Percentiles rank a stretch among this genome's conserved stretches.
Conservation (phyloP, 495 filamentous ascomycete genomes). For the Astrothelium macrocarpum region DNA sequence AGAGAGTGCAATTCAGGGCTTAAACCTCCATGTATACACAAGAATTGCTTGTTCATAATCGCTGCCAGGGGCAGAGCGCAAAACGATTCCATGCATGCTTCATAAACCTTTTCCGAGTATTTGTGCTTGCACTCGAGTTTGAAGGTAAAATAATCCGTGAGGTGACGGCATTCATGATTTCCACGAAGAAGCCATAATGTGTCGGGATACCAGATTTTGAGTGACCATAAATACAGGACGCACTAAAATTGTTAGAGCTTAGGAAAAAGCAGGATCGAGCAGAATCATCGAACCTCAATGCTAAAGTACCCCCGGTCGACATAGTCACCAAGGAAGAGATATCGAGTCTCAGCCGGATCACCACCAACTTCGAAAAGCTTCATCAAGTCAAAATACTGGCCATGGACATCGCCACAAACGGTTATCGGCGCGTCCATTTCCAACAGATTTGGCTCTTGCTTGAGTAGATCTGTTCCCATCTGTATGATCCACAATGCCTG, state of each 20-base stretch:
- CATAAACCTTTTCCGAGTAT: conserved; percentile 91
- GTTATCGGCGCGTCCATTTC: conserved; percentile 99
- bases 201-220: conserved; percentile 99
- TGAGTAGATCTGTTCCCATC: conserved; percentile 71
- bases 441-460: conserved; percentile 82
- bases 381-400: conserved; percentile 98
- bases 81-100: conserved; percentile 97
- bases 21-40: conserved; percentile 95
- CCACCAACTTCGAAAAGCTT: conserved; percentile 98
- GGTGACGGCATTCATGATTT: conserved; percentile 96
- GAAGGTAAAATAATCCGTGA: conserved; percentile 99
- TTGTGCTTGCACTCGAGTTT: conserved; percentile 99
- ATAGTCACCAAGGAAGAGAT: conserved; percentile 95
- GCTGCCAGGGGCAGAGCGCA: conserved; percentile 88
- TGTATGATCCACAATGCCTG: conserved; percentile 94
- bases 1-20: conserved; percentile 93
- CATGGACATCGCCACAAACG: conserved; percentile 97
- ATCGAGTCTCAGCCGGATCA: conserved; percentile 89
- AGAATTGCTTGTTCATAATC: conserved; percentile 99
- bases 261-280: not conserved
- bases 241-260: conserved; percentile 44
- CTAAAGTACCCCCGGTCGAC: conserved; percentile 98
- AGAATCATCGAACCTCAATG: conserved; percentile 58
- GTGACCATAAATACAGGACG: conserved; percentile 90
- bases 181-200: conserved; percentile 93